These are phyloP conservation scores for Tagetes erecta DNA, from an alignment of 129 eudicot genomes.

Conservation along the genomic window DNA sequence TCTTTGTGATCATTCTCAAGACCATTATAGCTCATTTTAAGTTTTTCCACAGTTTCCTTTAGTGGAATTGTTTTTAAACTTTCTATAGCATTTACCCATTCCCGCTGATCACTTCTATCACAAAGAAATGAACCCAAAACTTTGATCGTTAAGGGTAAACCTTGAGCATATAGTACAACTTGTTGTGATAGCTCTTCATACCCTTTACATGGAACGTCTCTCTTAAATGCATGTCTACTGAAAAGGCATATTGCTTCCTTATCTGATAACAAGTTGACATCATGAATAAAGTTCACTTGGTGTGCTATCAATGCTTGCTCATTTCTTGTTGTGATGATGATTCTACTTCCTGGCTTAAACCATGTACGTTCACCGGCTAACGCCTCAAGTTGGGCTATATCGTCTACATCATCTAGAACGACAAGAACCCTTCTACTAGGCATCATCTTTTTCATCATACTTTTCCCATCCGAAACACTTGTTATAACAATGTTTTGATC, in stretches of 20 bases:
- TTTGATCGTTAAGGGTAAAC: conserved; percentile 17
- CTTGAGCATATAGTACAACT: conserved; percentile 27
- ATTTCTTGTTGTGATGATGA: conserved; percentile 20
- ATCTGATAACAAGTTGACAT: neutral
- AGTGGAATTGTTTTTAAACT: conserved; percentile 12
- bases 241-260: conserved; percentile 11
- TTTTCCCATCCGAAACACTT: neutral
- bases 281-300: neutral
- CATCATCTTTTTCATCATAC: conserved; percentile 10
- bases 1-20: neutral
- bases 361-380: conserved; percentile 9
- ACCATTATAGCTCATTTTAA: conserved; percentile 13
- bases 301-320: conserved; percentile 6
- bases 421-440: neutral
- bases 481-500: neutral
- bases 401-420: conserved; percentile 24
- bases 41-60: neutral
- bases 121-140: conserved; percentile 8
- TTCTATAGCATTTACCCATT: conserved; percentile 2
- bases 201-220: neutral
- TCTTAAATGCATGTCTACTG: conserved; percentile 16
- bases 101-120: neutral
- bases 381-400: conserved; percentile 11
- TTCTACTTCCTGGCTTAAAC: conserved; percentile 21
- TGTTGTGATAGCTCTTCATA: conserved; percentile 7